Base-by-base conservation (phyloP, 345 rosid genomes). In the Jatropha curcas region DNA sequence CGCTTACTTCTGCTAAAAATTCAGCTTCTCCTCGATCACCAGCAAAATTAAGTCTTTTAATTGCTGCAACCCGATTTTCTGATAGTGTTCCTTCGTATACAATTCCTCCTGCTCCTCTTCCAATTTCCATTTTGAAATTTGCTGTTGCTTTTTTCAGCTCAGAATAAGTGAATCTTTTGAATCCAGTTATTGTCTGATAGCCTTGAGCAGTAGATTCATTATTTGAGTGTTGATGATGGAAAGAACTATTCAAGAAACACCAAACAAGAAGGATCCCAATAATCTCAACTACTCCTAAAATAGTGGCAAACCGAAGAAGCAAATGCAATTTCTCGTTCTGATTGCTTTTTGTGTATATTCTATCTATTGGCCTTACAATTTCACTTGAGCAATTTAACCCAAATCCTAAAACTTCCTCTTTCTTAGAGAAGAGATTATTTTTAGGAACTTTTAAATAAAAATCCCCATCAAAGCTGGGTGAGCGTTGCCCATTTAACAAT, bases 211-310 rank as follows among this genome's bases (percentile, higher is more conserved):
- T 8, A 35, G 39, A 5, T 35, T 35, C 56, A 0, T 52, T 43
- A 7, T 64, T 63, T 16, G 50, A 34, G 1, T 60, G 71, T 46
- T 55, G 50, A 8, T 35, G 39, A 33, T 58, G 70, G n/a, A n/a
- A n/a, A 13, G 35, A 75, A 72, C 68, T 57, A 1, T 72, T 28
- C 80, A 82, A 71, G 75, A 73, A 70, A 67, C 30, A 37, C 68
- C 80, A 76, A n/a, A 76, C 81, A 33, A 82, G 39, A 30, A 64
- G 4, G 12, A 80, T 39, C 25, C 37, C 45, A 13, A 70, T 7
- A 12, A 82, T n/a, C 79, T 85, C 86, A 30, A 80, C 17, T 2
- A 39, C 73, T 10, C 79, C 88, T 1, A 82, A 27, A 9, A 53
- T 71, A 10, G 43, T 7, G 27, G 82, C 80, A 31, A 76, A 79